phyloP scores from a whole-genome alignment of 441 rosid genomes.

The Hypseocharis bilobata region DNA sequence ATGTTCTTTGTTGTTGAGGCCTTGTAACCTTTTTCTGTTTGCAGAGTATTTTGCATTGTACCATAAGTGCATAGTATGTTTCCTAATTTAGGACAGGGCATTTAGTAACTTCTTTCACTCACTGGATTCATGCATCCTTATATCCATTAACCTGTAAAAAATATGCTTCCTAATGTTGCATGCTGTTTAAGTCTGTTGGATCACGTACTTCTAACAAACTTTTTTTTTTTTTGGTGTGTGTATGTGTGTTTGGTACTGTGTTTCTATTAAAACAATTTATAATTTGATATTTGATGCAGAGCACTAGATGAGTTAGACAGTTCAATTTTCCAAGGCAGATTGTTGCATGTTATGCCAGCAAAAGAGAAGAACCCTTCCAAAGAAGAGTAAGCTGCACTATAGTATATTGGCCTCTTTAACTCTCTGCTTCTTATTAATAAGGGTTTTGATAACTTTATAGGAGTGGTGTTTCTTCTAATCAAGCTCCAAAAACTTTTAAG shows the following conservation, averaged over 20 bases:
- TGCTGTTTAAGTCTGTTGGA: constrained; percentile 1
- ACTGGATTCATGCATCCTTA: neutral
- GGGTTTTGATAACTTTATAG: constrained; percentile 25
- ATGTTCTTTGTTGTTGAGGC: neutral
- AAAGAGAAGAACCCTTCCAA: constrained; percentile 40
- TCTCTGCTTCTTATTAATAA: constrained; percentile 10
- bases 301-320: constrained; percentile 66
- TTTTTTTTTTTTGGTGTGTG: neutral
- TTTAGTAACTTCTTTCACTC: neutral
- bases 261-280: constrained; percentile 9
- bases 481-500: constrained; percentile 57
- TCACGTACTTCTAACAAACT: no score
- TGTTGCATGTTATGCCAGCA: constrained; percentile 74
- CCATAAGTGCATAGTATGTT: neutral
- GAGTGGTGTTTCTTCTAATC: constrained; percentile 23
- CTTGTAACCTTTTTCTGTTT: neutral
- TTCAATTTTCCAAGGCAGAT: constrained; percentile 77
- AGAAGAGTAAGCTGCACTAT: constrained; percentile 40
- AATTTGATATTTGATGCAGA: constrained; percentile 37
- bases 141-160: neutral
- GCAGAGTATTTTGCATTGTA: constrained; percentile 6
- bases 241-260: neutral
- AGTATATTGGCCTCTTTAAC: constrained; percentile 7
- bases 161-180: neutral
- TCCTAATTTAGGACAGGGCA: neutral